Evolutionary conservation across 2,329 filamentous ascomycete species (phyloP).

Genomic region (Arthrobotrys sinensis): DNA sequence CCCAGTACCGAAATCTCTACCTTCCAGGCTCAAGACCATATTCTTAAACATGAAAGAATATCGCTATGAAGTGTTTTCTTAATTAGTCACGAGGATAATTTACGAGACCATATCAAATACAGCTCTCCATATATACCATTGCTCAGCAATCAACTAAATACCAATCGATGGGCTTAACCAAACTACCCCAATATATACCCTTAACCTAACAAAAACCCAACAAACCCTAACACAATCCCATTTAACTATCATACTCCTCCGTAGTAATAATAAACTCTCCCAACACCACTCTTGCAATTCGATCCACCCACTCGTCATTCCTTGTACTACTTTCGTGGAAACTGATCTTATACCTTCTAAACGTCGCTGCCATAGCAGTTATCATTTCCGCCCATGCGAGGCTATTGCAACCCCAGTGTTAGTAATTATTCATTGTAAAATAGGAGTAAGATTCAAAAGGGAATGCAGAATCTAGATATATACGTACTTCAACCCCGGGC

Average conservation of each 20-base stretch:
- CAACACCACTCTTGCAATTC: background rate
- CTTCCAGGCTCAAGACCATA: too few species aligned
- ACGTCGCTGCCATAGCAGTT: constrained; percentile 5
- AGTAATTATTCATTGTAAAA: background rate
- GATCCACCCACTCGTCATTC: constrained; percentile 19
- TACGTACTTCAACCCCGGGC: constrained; percentile 27
- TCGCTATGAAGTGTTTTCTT: too few species aligned
- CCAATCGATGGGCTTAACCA: too few species aligned
- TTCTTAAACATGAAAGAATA: too few species aligned
- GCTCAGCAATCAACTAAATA: too few species aligned
- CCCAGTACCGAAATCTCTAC: too few species aligned
- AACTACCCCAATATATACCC: background rate
- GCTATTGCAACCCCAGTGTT: background rate
- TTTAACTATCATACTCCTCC: constrained; percentile 25
- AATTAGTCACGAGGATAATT: too few species aligned
- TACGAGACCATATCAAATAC: too few species aligned
- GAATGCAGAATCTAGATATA: background rate
- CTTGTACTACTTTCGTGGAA: constrained; percentile 17
- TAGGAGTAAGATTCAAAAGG: background rate
- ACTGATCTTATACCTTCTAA: constrained; percentile 23
- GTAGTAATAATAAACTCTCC: constrained; percentile 14
- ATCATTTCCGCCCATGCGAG: constrained; percentile 29
- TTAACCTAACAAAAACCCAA: background rate
- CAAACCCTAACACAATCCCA: background rate
- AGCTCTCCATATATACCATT: too few species aligned